Evolutionary conservation across 805 yeast species (phyloP), one percentile per base, ranked within the genome.

Genomic region (Hanseniaspora vineae): DNA sequence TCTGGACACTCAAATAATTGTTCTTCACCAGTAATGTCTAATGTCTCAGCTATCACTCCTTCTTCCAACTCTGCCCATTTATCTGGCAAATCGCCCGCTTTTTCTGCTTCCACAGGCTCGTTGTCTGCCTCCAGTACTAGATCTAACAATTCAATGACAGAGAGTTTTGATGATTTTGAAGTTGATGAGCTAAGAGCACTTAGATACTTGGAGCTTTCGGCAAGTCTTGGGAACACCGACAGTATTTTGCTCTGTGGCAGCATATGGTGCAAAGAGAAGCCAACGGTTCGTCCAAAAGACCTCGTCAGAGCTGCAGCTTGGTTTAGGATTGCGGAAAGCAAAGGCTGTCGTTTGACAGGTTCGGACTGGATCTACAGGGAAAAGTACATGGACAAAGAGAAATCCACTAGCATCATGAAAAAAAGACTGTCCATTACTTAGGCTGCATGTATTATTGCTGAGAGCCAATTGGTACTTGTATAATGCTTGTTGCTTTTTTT

Each of bases 291-390:
- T 47, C 77, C 77, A 61, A 79, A 76, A 55, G 84, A 84, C 58
- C 59, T 71, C 44, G 60, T 64, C 43, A 66, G 74, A 55, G 85
- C 90, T 2, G 84, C 89, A 2, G 76, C 79, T 12, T 81, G 88
- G 80, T 73, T 77, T 49, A 68, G 89, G 40, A 63, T 77, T 32
- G 82, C 85, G 14, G 87, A 79, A 46, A 64, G 70, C 31, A 70
- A 72, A 52, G 88, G 88, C 3, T 73, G 73, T 19, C 73, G 70
- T 52, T 64, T 79, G 48, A 73, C 79, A 23, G 89, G 88, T 0
- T 78, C 81, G 49, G 75, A 79, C 50, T 83, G 90, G 90, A 80
- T 82, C 35, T 77, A 81, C 65, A 82, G 80, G 60, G 77, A 76
- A 44, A 82, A 81, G 66, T 82, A 83, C 56, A 59, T 68, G 64